Percentiles rank a stretch among this genome's conserved stretches.
These are phyloP conservation scores for Groenewaldozyma tartarivorans DNA, from an alignment of 805 yeast genomes.

Conservation along the genomic window DNA sequence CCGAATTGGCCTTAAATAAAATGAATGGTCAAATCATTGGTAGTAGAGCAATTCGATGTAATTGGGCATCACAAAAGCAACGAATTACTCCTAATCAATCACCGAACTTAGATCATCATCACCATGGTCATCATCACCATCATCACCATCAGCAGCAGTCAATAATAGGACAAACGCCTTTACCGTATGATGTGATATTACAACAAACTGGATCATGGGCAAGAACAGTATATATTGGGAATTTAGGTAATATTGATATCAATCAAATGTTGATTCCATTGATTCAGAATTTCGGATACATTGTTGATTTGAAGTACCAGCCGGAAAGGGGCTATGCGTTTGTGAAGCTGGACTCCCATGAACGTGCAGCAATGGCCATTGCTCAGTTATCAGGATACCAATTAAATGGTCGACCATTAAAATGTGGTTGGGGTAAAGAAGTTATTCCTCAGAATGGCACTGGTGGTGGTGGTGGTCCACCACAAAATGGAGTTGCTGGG, in stretches of 20 bases:
- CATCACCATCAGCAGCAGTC: slow-evolving; percentile 9
- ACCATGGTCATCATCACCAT: slow-evolving; percentile 10
- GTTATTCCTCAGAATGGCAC: background rate
- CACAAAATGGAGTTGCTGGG: background rate
- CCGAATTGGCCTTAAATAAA: slow-evolving; percentile 58
- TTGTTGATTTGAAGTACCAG: slow-evolving; percentile 69
- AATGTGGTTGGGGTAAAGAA: slow-evolving; percentile 77
- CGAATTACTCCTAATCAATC: background rate
- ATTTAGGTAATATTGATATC: slow-evolving; percentile 70
- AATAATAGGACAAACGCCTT: background rate
- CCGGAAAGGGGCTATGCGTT: slow-evolving; percentile 84
- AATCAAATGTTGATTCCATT: slow-evolving; percentile 56
- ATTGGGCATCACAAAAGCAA: slow-evolving; percentile 73
- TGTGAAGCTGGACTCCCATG: slow-evolving; percentile 79
- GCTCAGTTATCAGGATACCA: slow-evolving; percentile 57
- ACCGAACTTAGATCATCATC: slow-evolving; percentile 1
- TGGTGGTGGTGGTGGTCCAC: background rate
- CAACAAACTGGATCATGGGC: slow-evolving; percentile 77
- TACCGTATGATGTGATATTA: slow-evolving; percentile 51
- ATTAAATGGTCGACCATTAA: slow-evolving; percentile 67
- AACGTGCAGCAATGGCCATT: slow-evolving; percentile 81
- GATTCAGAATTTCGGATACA: slow-evolving; percentile 70
- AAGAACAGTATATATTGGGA: slow-evolving; percentile 81
- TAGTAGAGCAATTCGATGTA: slow-evolving; percentile 71
- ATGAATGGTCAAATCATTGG: slow-evolving; percentile 68